Base-by-base conservation (phyloP, 1,139 yeast species). In the Zygosaccharomyces pseudobailii region DNA sequence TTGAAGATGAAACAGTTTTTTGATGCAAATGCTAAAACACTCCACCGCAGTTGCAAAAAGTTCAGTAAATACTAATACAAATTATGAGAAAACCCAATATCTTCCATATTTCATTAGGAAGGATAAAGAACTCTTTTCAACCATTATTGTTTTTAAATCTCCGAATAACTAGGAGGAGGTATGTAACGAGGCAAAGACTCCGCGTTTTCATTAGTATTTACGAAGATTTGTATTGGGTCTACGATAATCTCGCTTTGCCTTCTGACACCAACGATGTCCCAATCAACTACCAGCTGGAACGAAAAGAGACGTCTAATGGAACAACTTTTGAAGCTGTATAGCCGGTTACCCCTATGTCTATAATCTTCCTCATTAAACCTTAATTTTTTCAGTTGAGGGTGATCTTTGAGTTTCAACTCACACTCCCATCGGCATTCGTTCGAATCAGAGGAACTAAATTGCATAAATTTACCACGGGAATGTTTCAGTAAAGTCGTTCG, bases 311-410 rank as follows among this genome's bases (percentile, higher is more conserved):
- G 49, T 19, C 55, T 52, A 17, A 63, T 62, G 2, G 61, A 51
- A 48, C 67, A 62, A 21, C 60, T 54, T 39, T 53, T 58, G 44
- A 62, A 62, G 47, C 65, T 60, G 41, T 54, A 63, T 13, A 63
- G 41, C 34, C 59, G 49, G 40, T 63, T 63, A 6, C 67, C 67
- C 41, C 65, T 57, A 46, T 62, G 65, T 35, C 46, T 50, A 45
- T 62, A 60, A 45, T 63, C 58, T 36, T 61, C 62, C 44, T 62
- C 65, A 42, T 63, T 62, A 36, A 63, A 63, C 28, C 53, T 42
- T 34, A 60, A 43, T 33, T 52, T 45, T 37, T 52, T 55, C 24
- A 63, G 48, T 9, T 49, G 40, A 4, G 55, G 53, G 40, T 58
- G 56, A 27, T 59, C 50, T 23, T 48, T 46, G 5, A 62, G 43